Base-by-base conservation (phyloP, 2,329 filamentous ascomycete genomes). In the Pyricularia grisea region DNA sequence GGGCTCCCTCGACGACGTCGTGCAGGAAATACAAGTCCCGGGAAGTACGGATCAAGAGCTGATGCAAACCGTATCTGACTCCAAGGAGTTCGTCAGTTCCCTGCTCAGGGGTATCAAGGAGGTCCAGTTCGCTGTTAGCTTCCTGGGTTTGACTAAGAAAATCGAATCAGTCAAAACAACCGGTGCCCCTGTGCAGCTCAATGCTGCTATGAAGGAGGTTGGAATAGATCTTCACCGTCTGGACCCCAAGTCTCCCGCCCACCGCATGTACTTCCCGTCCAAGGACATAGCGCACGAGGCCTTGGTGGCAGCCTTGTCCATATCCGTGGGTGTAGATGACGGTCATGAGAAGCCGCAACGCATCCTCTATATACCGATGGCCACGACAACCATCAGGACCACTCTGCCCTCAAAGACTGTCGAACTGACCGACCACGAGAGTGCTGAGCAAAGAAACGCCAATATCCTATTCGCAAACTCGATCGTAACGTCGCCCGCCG, bases 391-490 rank as follows among this genome's bases (percentile, higher is more conserved):
- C 0, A 88, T 98, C 70, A 93, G 94, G 77, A 98, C 95, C 0
- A 99, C 96, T 0, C 81, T 98, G 9, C 94, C 94, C 6, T 96
- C 95, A 14, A 97, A 98, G 79, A 97, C 94, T 0, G 90, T 99
- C 12, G 91, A 94, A 76, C 86, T 94, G 68, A 87, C 89, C 1
- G 86, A 89, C 70, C 86, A 90, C 42, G 90, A 90, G 73, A 90
- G 87, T 55, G 84, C 86, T 12, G 90, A 91, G 72, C 93, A 98
- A 78, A 89, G 92, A 71, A 99, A 99, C 75, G 92, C 93, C 66
- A 99, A 99, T 76, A 95, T 99, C 58, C 83, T 99, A 20, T 97
- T 97, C 76, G 94, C 94, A 60, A 99, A 99, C 78, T 88, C 97
- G 6, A 94, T 99, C 65, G 89, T 98, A 70, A 99, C 95, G 0